Evolutionary conservation across 257 asterid species (phyloP).

Genomic region (Nicotiana attenuata): DNA sequence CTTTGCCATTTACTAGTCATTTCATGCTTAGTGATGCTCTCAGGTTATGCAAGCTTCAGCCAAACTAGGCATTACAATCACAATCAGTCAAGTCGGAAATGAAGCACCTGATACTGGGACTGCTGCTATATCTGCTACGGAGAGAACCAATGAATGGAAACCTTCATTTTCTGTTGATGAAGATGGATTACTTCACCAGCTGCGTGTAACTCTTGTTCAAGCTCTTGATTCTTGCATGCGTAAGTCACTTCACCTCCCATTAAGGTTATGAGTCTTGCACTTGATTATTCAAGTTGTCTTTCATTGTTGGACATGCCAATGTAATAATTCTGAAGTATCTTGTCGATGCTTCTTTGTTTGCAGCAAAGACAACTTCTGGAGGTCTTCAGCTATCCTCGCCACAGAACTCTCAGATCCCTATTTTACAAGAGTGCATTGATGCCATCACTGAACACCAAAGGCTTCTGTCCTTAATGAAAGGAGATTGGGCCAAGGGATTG

Average conservation of each 20-base stretch:
- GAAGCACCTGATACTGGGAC: constrained; percentile 45
- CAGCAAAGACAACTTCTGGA: constrained; percentile 50
- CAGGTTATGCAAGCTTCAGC: constrained; percentile 86
- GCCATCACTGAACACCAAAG: constrained; percentile 92
- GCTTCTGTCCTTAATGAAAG: constrained; percentile 80
- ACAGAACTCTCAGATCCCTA: constrained; percentile 43
- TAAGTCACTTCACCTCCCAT: constrained; percentile 24
- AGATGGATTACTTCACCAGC: constrained; percentile 83
- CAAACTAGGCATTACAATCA: constrained; percentile 57
- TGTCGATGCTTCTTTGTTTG: constrained; percentile 14
- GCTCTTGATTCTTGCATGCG: constrained; percentile 57
- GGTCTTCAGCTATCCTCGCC: constrained; percentile 59
- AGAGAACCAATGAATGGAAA: constrained; percentile 67
- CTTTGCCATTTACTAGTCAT: neutral
- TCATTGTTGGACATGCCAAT: neutral
- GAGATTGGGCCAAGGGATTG: constrained; percentile 95
- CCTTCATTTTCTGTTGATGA: constrained; percentile 82
- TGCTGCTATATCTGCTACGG: constrained; percentile 50
- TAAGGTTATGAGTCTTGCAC: neutral
- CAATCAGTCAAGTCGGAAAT: constrained; percentile 77
- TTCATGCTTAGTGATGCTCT: constrained; percentile 1
- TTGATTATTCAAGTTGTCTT: neutral
- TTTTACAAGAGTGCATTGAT: constrained; percentile 74
- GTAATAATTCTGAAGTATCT: neutral
- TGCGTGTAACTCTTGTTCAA: constrained; percentile 72